A percentile compares a stretch with the other conserved stretches of the same genome.
phyloP scores from a whole-genome alignment of 257 asterid genomes.

The Jasminum sambac region DNA sequence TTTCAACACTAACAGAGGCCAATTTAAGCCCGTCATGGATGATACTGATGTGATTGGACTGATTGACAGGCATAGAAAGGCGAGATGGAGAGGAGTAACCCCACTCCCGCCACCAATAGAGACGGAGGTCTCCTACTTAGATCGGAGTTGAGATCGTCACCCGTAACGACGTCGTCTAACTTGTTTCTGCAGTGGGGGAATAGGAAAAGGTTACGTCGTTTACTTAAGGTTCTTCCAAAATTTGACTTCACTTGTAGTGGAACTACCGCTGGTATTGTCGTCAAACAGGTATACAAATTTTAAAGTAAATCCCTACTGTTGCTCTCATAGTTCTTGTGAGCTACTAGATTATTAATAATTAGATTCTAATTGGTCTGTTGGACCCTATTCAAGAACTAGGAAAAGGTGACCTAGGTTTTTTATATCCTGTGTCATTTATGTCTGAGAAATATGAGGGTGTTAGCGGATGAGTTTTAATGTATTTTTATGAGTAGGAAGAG shows the following conservation, averaged over 20 bases:
- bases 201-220: slow-evolving; percentile 71
- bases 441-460: too few species aligned
- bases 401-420: neutral
- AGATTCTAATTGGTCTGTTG: too few species aligned
- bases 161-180: slow-evolving; percentile 59
- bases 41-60: slow-evolving; percentile 26
- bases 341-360: too few species aligned
- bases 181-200: slow-evolving; percentile 88
- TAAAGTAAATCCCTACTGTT: too few species aligned
- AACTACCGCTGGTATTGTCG: slow-evolving; percentile 59
- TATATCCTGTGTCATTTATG: neutral
- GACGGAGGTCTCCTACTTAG: slow-evolving; percentile 52
- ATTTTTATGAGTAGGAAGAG: too few species aligned
- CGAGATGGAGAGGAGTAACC: slow-evolving; percentile 65
- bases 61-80: slow-evolving; percentile 36
- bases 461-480: too few species aligned
- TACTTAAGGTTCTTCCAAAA: slow-evolving; percentile 43
- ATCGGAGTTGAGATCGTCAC: slow-evolving; percentile 56
- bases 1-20: slow-evolving; percentile 16
- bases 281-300: slow-evolving; percentile 91
- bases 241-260: slow-evolving; percentile 77
- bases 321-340: neutral
- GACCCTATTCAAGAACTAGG: neutral
- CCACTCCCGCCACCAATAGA: slow-evolving; percentile 38
- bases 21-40: slow-evolving; percentile 26